Evolutionary conservation across 2,329 filamentous ascomycete genomes (phyloP).

Genomic region (Aspergillus melleus): DNA sequence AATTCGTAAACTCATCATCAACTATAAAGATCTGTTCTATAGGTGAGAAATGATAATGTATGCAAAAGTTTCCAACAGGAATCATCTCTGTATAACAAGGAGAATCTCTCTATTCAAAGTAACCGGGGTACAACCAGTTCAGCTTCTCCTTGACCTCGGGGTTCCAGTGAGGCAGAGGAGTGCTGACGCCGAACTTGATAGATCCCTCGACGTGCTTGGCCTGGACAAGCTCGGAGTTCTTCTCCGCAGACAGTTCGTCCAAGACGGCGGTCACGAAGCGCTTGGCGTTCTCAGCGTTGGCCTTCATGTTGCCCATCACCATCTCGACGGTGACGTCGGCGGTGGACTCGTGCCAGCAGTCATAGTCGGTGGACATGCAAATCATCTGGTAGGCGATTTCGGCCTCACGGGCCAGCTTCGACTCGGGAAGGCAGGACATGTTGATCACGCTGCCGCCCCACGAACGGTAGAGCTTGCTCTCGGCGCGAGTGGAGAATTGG

Average conservation of each 20-base stretch:
- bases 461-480: slow-evolving; percentile 89
- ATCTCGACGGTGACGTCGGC: slow-evolving; percentile 89
- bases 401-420: slow-evolving; percentile 92
- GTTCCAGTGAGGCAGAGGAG: slow-evolving; percentile 71
- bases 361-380: slow-evolving; percentile 99
- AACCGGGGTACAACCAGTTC: slow-evolving; percentile 83
- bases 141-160: slow-evolving; percentile 76
- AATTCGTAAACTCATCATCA: slow-evolving; percentile 12
- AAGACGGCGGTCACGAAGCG: slow-evolving; percentile 82
- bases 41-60: not conserved
- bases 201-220: slow-evolving; percentile 80
- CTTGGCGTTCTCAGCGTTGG: slow-evolving; percentile 85
- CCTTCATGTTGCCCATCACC: slow-evolving; percentile 95
- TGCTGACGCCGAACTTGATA: slow-evolving; percentile 80
- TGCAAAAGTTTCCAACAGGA: not conserved
- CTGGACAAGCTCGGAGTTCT: slow-evolving; percentile 71
- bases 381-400: slow-evolving; percentile 98
- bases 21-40: slow-evolving; percentile 8
- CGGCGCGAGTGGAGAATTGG: slow-evolving; percentile 93
- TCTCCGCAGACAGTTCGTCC: slow-evolving; percentile 76
- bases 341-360: slow-evolving; percentile 86
- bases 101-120: slow-evolving; percentile 52
- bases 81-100: not conserved
- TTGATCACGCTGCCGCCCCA: slow-evolving; percentile 97
- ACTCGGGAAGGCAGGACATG: slow-evolving; percentile 94